Evolutionary conservation across 108 stramenopile genomes (phyloP), one percentile per base, ranked within the genome.

Genomic region (Asterionellopsis glacialis): DNA sequence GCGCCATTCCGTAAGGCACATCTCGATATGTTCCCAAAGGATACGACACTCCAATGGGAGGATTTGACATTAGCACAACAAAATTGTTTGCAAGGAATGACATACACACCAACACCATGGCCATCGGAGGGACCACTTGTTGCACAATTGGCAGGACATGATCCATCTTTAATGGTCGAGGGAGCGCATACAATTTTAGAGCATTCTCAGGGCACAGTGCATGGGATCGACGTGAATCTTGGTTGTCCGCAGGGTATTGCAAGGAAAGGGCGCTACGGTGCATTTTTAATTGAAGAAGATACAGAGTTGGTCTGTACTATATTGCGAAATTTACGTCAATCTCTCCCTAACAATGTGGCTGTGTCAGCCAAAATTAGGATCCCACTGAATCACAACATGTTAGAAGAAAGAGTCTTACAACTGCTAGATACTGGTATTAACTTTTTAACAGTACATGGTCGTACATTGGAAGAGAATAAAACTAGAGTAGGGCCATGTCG

Each of bases 221-320:
- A 25, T 4, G 79, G 83, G 13, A 90, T 99, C 21, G 99, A 99
- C 68, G 64, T 99, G 51, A 99, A 99, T 68, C 87, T 96, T 45
- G 98, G 98, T 6, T 99, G 98, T 73, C 98, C 98, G 0, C 97
- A 98, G 63, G 76, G 74, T 11, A 98, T 97, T 59, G 99, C 99
- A 0, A 83, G 77, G 63, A 73, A 79, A 54, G 98, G 97, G 11
- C 61, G 84, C 25, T 98, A 98, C 66, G 99, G 99, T 18, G 97
- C 99, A 0, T 99, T 91, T 64, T 74, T 99, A 38, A 70, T 98
- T 69, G 95, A 96, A 65, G 88, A 92, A 50, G 87, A 87, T 60
- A 40, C 50, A 19, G 79, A 77, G 1, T 9, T 74, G 10, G 73
- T 81, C 11, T 69, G 57, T 45, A 63, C 77, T 0, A 84, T 89